Percentiles rank a stretch among this genome's conserved stretches.
Evolutionary conservation across 2,329 filamentous ascomycete genomes (phyloP).

Genomic region (Aspergillus uvarum): DNA sequence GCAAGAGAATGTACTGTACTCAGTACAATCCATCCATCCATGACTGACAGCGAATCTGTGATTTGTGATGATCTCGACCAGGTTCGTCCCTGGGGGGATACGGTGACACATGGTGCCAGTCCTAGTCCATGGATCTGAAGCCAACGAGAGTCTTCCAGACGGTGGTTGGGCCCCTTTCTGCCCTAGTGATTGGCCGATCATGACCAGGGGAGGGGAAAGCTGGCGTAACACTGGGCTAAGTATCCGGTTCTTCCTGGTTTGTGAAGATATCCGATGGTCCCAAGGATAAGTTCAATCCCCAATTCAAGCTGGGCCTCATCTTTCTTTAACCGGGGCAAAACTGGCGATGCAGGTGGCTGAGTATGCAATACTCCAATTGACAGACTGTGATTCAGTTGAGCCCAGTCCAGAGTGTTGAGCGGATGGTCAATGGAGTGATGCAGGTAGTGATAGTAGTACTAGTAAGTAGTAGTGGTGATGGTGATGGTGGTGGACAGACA

Average conservation of each 20-base stretch:
- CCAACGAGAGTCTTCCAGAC: conserved; percentile 5
- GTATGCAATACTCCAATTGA: background rate
- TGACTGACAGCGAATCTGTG: no score
- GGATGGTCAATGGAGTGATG: background rate
- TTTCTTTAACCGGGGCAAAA: background rate
- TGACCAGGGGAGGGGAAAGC: conserved; percentile 4
- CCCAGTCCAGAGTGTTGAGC: background rate
- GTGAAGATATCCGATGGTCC: background rate
- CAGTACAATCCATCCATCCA: background rate
- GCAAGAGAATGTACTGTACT: background rate
- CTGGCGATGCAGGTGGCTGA: background rate
- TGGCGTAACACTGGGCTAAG: conserved; percentile 6
- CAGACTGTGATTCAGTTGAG: background rate
- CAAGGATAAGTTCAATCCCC: conserved; percentile 5
- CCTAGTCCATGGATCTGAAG: conserved; percentile 4
- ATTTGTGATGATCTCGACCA: background rate
- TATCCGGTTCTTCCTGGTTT: background rate
- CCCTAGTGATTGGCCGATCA: conserved; percentile 1
- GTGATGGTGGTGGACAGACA: background rate
- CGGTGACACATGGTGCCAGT: conserved; percentile 1
- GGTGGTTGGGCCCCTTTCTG: conserved; percentile 12
- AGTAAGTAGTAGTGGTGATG: background rate
- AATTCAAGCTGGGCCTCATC: background rate
- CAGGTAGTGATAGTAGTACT: background rate
- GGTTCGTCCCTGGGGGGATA: conserved; percentile 4